Percentiles rank a stretch among this genome's conserved stretches.
Conservation (phyloP, 495 filamentous ascomycete genomes). For the Bombardia bombarda region DNA sequence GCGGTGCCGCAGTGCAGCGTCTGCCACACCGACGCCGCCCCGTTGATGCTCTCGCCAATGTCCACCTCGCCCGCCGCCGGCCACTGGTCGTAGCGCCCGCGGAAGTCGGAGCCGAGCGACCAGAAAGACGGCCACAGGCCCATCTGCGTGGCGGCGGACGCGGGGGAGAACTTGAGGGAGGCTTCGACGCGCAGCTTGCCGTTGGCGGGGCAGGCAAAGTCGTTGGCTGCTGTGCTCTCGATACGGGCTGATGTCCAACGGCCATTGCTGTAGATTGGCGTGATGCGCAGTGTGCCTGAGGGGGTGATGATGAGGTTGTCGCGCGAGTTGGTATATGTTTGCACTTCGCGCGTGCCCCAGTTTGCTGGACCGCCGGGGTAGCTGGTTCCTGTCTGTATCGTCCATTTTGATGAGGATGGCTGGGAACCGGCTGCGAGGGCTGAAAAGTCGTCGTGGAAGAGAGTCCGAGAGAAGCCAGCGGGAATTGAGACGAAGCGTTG, state of each 20-base stretch:
- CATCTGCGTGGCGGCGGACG: conserved; percentile 21
- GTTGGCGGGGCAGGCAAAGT: conserved; percentile 29
- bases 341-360: conserved; percentile 26
- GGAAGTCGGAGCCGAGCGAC: conserved; percentile 30
- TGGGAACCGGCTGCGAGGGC: conserved; percentile 1
- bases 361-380: conserved; percentile 20
- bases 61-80: conserved; percentile 39
- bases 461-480: conserved; percentile 1
- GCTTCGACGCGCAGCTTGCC: conserved; percentile 28
- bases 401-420: conserved; percentile 15
- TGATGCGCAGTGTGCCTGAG: conserved; percentile 13
- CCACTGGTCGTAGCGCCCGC: conserved; percentile 28
- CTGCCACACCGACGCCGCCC: conserved; percentile 25
- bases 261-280: conserved; percentile 5
- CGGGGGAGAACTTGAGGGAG: conserved; percentile 28
- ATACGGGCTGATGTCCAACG: conserved; percentile 40
- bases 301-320: conserved; percentile 18
- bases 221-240: conserved; percentile 22
- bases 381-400: conserved; percentile 15
- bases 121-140: conserved; percentile 46
- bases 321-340: conserved; percentile 19
- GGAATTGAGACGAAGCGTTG: no score
- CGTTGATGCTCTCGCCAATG: conserved; percentile 38
- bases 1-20: conserved; percentile 39
- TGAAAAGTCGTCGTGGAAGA: conserved; percentile 15